Conservation (phyloP, 345 rosid species). For the Gossypium herbaceum region DNA sequence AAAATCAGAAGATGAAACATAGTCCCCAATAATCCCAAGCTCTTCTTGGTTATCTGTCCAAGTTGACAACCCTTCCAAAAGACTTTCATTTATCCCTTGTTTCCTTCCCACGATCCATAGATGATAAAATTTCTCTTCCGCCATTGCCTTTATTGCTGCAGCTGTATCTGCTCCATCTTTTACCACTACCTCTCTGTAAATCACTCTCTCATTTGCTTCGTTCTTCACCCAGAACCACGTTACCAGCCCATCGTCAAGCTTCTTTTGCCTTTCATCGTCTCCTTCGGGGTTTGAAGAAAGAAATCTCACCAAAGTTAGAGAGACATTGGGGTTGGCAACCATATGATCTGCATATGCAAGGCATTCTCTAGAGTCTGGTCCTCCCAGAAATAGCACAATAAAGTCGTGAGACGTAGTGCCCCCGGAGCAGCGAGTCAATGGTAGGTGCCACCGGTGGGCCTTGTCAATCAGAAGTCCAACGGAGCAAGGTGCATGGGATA, state of each 20-base stretch:
- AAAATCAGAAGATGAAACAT: constrained; percentile 44
- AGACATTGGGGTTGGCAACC: constrained; percentile 40
- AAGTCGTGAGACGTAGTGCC: constrained; percentile 18
- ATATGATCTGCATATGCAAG: constrained; percentile 54
- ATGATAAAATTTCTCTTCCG: constrained; percentile 36
- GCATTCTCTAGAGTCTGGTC: constrained; percentile 77
- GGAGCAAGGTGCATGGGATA: constrained; percentile 71
- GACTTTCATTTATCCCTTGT: constrained; percentile 53
- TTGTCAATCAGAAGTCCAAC: constrained; percentile 60
- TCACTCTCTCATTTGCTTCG: constrained; percentile 47
- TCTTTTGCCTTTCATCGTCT: constrained; percentile 61
- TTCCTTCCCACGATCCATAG: constrained; percentile 74
- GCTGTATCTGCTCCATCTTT: constrained; percentile 60
- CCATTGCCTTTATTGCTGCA: constrained; percentile 55
- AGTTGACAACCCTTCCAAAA: constrained; percentile 49
- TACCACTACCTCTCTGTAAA: constrained; percentile 60
- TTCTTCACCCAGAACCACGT: constrained; percentile 78
- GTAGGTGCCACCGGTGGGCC: constrained; percentile 28
- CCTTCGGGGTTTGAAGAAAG: constrained; percentile 45
- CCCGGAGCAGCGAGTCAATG: constrained; percentile 1
- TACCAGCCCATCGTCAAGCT: constrained; percentile 68
- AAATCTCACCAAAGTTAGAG: constrained; percentile 49
- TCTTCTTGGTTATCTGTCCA: constrained; percentile 60
- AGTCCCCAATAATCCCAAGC: constrained; percentile 65
- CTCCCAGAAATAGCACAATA: constrained; percentile 60